phyloP scores from a whole-genome alignment of 2,329 filamentous ascomycete species.

The Aureobasidium sp. region DNA sequence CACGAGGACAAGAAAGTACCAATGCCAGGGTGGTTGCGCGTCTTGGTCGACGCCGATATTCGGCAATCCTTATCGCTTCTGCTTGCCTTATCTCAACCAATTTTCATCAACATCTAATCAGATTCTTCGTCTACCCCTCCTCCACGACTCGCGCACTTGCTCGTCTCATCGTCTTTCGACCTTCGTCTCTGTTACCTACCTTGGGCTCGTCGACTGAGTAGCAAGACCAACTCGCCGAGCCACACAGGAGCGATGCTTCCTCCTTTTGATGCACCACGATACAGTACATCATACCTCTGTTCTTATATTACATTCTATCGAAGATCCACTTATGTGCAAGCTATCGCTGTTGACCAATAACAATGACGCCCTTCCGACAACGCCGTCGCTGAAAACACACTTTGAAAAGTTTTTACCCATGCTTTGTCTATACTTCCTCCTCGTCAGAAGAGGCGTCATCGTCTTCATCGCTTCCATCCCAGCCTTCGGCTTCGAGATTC shows the following conservation, averaged over 20 bases:
- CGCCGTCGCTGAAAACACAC: slow-evolving; percentile 13
- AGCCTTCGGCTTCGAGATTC: slow-evolving; percentile 50
- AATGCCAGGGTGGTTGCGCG: neutral
- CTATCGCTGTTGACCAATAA: neutral
- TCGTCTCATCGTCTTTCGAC: neutral
- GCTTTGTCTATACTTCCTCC: slow-evolving; percentile 26
- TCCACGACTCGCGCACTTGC: neutral
- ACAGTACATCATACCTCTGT: neutral
- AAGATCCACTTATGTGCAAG: slow-evolving; percentile 1
- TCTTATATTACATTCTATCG: neutral
- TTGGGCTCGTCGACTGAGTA: neutral
- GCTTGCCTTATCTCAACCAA: neutral
- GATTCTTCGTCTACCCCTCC: neutral
- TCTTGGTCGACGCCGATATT: neutral
- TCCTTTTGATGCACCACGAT: neutral
- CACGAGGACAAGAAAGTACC: neutral
- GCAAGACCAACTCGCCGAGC: neutral
- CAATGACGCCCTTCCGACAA: slow-evolving; percentile 7
- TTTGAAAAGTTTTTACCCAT: neutral
- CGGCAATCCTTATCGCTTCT: neutral
- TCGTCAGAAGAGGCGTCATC: slow-evolving; percentile 38
- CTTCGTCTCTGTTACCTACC: too few relatives aligned
- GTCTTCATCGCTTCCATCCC: slow-evolving; percentile 35
- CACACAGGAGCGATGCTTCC: neutral
- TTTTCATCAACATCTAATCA: slow-evolving; percentile 4